Conservation (phyloP, 2,329 filamentous ascomycete species). For the Atkinsonella texensis region DNA sequence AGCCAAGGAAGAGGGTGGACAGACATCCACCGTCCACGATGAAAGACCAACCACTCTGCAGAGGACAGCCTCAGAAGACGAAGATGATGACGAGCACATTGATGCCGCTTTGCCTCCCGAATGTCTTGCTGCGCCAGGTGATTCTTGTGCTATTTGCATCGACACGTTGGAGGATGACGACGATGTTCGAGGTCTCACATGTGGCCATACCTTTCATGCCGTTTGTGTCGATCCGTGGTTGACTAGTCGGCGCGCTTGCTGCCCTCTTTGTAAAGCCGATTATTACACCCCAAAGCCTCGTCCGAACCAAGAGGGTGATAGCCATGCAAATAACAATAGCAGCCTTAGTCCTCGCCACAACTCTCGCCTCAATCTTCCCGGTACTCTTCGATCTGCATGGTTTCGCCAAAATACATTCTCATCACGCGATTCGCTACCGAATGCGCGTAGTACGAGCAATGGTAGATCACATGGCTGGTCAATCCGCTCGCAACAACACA, state of each 20-base stretch:
- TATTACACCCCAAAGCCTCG: conserved; percentile 93
- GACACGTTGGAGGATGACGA: conserved; percentile 91
- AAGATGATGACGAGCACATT: conserved; percentile 70
- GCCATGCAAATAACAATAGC: conserved; percentile 8
- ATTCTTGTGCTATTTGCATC: conserved; percentile 93
- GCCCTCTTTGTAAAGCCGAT: conserved; percentile 93
- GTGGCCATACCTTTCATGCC: conserved; percentile 96
- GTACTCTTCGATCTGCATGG: conserved; percentile 28
- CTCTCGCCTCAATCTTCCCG: conserved; percentile 36
- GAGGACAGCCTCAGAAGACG: conserved; percentile 35
- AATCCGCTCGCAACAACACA: neutral
- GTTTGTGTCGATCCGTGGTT: conserved; percentile 95
- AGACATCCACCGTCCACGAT: conserved; percentile 13
- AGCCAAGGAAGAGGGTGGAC: conserved; percentile 11
- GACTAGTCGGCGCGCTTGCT: conserved; percentile 86
- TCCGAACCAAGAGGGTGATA: conserved; percentile 28
- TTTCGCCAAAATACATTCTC: conserved; percentile 14
- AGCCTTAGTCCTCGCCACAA: conserved; percentile 26
- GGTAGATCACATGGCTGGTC: conserved; percentile 1
- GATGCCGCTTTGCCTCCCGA: conserved; percentile 72
- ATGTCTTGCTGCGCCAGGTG: conserved; percentile 67
- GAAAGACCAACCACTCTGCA: conserved; percentile 20
- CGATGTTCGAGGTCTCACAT: conserved; percentile 84
- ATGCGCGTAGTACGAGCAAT: neutral
- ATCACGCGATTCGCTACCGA: neutral